phyloP scores from a whole-genome alignment of 495 filamentous ascomycete genomes.

The Aspergillus funiculosus region DNA sequence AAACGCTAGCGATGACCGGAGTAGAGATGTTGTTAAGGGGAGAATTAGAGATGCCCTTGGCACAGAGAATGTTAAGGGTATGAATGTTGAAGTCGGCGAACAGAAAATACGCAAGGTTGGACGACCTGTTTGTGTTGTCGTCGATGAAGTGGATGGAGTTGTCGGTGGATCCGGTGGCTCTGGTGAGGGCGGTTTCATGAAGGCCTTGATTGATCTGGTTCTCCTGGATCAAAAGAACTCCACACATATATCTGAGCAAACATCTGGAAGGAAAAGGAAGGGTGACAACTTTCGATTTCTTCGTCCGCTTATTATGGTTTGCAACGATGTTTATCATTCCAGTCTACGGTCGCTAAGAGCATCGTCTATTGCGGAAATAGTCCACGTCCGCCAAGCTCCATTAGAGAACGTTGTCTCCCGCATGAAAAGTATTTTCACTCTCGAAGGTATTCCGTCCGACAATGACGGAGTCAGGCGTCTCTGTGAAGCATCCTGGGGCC shows the following conservation, averaged over 20 bases:
- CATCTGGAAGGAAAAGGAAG: constrained; percentile 52
- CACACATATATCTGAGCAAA: constrained; percentile 32
- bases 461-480: constrained; percentile 80
- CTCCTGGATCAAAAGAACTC: constrained; percentile 78
- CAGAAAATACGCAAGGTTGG: constrained; percentile 67
- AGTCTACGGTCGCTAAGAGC: constrained; percentile 78
- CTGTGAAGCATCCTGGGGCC: constrained; percentile 91
- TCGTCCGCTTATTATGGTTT: constrained; percentile 86
- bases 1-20: constrained; percentile 92
- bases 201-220: constrained; percentile 86
- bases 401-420: constrained; percentile 79
- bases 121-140: constrained; percentile 83
- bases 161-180: constrained; percentile 66
- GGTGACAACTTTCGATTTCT: constrained; percentile 78
- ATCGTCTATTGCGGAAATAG: constrained; percentile 75
- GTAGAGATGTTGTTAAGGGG: constrained; percentile 91
- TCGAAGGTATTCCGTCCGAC: constrained; percentile 80
- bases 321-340: constrained; percentile 96
- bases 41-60: constrained; percentile 81
- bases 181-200: constrained; percentile 85
- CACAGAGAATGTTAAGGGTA: constrained; percentile 85
- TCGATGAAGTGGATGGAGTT: constrained; percentile 95
- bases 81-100: constrained; percentile 57
- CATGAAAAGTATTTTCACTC: constrained; percentile 74
- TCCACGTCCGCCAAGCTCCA: constrained; percentile 86